These are phyloP conservation scores for Cytidiella melzeri DNA, from an alignment of 768 basidiomycete genomes.

Conservation along the genomic window DNA sequence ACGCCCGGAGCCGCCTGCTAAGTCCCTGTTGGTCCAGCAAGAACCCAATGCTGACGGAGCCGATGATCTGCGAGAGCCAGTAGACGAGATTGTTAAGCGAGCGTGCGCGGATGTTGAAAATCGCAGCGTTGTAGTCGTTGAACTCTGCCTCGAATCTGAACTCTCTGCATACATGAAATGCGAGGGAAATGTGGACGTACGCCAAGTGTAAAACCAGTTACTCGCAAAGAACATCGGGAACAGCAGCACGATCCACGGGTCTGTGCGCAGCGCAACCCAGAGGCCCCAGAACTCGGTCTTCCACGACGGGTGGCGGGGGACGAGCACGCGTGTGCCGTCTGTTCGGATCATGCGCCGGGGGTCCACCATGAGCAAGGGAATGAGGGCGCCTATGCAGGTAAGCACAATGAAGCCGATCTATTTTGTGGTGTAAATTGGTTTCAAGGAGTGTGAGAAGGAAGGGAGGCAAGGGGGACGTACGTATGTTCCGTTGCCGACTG, in stretches of 20 bases:
- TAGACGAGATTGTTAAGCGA: constrained; percentile 74
- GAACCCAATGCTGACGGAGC: constrained; percentile 63
- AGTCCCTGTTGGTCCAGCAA: constrained; percentile 54
- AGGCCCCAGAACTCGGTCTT: constrained; percentile 66
- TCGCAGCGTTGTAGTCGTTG: constrained; percentile 68
- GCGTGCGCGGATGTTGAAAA: constrained; percentile 77
- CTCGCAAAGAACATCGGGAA: constrained; percentile 85
- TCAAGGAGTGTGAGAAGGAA: no score
- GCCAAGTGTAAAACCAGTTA: constrained; percentile 86
- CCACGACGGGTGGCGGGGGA: constrained; percentile 72
- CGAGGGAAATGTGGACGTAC: constrained; percentile 43
- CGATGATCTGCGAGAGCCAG: constrained; percentile 74
- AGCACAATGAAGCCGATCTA: constrained; percentile 75
- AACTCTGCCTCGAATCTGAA: constrained; percentile 64
- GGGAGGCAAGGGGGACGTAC: constrained; percentile 33
- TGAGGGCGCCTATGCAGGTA: constrained; percentile 59
- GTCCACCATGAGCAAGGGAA: constrained; percentile 67
- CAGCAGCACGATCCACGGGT: constrained; percentile 65
- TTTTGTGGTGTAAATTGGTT: no score
- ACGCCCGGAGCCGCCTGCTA: constrained; percentile 63
- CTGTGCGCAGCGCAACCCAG: constrained; percentile 58
- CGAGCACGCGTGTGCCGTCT: constrained; percentile 62
- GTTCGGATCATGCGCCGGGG: constrained; percentile 68
- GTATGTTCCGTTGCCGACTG: constrained; percentile 71
- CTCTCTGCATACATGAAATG: no score